Evolutionary conservation across 371 early-diverging fungal genomes (phyloP).

Genomic region (Saksenaea oblongispora): DNA sequence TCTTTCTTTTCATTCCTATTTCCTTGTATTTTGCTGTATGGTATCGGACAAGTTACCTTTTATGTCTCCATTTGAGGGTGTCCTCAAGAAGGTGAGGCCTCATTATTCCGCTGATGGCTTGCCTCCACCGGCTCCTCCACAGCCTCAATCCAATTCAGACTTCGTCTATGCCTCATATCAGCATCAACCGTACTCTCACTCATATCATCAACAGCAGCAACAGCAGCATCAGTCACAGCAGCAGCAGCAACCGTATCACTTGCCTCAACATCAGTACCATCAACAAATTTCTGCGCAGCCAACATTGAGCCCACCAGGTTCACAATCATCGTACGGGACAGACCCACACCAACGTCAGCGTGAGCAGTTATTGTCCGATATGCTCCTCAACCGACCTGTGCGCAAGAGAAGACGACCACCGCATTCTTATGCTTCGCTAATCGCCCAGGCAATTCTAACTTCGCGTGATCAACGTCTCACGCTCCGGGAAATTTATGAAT

Average conservation of each 20-base stretch:
- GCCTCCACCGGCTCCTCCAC: conserved; percentile 17
- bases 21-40: conserved; percentile 7
- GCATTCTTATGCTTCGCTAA: conserved; percentile 72
- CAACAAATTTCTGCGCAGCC: background rate
- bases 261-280: background rate
- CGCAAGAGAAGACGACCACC: conserved; percentile 64
- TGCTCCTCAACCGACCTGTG: conserved; percentile 20
- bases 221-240: background rate
- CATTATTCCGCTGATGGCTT: conserved; percentile 16
- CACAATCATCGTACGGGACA: background rate
- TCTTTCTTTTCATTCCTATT: background rate
- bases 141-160: conserved; percentile 4
- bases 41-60: conserved; percentile 15
- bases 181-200: conserved; percentile 7
- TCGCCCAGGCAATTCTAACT: conserved; percentile 69
- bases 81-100: conserved; percentile 18
- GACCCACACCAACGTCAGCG: background rate
- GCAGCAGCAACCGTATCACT: conserved; percentile 22
- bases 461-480: conserved; percentile 59
- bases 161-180: conserved; percentile 10
- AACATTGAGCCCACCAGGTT: background rate
- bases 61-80: conserved; percentile 11
- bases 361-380: conserved; percentile 3
- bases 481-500: conserved; percentile 71
- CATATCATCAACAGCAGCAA: conserved; percentile 11